Evolutionary conservation across 805 yeast species (phyloP), one percentile per base, ranked within the genome.

Genomic region (Ascoidea tarda): DNA sequence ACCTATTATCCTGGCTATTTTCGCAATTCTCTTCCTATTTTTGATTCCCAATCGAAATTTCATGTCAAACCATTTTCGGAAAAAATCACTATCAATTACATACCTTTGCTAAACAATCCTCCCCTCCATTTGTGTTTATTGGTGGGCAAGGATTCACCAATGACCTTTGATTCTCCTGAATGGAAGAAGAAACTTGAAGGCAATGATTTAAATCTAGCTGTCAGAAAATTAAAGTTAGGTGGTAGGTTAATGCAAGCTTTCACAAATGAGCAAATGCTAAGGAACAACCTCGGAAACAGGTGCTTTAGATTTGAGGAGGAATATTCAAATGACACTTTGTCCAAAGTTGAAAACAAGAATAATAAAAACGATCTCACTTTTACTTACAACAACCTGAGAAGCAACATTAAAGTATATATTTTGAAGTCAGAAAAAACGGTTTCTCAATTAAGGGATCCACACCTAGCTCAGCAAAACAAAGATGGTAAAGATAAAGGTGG

Each of bases 181-280:
- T 72, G 75, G 57, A 74, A 71, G 51, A 56, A 60, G 5, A 58
- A 63, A 28, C 64, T 71, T 38, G 93, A 86, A 58, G 83, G 82
- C 1, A 81, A 86, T 55, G 78, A 73, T 12, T 59, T 90, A 28
- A 81, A 81, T n/a, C 63, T 81, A 5, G 96, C 96, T 1, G 69
- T 85, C 16, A 72, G 70, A 57, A 87, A 87, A 63, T 63, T 91
- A 57, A 78, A 93, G 59, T 78, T 88, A 55, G 96, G 87, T 4
- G 95, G 85, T 5, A 74, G 96, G 59, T 66, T 90, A 66, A 87
- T 87, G 95, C 91, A 87, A 60, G 95, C 96, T 0, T 89, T 77
- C 65, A 90, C 97, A 0, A 81, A 80, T 59, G 97, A 90, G 59
- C 96, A 89, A 62, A 87, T 91, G 95, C 65, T 79, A 51, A 69